Evolutionary conservation across 495 filamentous ascomycete genomes (phyloP).

Genomic region (Penicillium bovifimosum): DNA sequence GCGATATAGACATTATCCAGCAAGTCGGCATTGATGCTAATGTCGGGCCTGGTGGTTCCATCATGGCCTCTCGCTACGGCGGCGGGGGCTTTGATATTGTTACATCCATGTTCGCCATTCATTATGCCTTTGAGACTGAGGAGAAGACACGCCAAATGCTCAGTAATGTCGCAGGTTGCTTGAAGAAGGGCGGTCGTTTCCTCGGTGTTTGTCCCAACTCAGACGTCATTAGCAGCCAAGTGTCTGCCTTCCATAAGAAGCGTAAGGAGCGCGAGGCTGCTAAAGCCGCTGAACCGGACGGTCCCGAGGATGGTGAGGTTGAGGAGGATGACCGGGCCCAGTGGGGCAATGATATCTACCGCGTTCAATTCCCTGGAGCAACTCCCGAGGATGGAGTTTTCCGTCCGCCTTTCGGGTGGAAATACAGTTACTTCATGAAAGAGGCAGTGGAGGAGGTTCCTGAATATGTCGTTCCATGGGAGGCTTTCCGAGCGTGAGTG

Average conservation of each 20-base stretch:
- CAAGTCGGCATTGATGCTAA: conserved; percentile 77
- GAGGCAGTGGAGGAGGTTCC: conserved; percentile 95
- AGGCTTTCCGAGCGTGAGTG: conserved; percentile 76
- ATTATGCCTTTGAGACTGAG: conserved; percentile 95
- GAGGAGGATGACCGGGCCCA: conserved; percentile 50
- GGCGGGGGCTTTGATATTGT: conserved; percentile 87
- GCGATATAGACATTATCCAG: conserved; percentile 67
- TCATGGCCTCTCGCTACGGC: conserved; percentile 54
- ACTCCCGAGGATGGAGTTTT: conserved; percentile 75
- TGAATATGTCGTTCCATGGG: conserved; percentile 98
- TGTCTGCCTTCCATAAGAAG: conserved; percentile 59
- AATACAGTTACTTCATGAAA: conserved; percentile 90
- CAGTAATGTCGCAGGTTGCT: conserved; percentile 76
- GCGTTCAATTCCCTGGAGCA: conserved; percentile 75
- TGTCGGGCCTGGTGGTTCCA: conserved; percentile 52
- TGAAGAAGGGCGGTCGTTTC: conserved; percentile 92
- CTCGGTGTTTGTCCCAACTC: conserved; percentile 91
- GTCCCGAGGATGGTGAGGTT: conserved; percentile 46
- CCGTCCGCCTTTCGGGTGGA: conserved; percentile 93
- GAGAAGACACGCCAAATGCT: conserved; percentile 86
- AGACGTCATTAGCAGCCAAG: conserved; percentile 68
- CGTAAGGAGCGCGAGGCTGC: conserved; percentile 41
- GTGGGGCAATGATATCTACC: conserved; percentile 93
- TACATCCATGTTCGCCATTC: conserved; percentile 98
- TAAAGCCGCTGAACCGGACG: conserved; percentile 25